A percentile compares a stretch with the other conserved stretches of the same genome.
These are phyloP conservation scores for Hypseocharis bilobata DNA, from an alignment of 441 rosid genomes.

Conservation along the genomic window DNA sequence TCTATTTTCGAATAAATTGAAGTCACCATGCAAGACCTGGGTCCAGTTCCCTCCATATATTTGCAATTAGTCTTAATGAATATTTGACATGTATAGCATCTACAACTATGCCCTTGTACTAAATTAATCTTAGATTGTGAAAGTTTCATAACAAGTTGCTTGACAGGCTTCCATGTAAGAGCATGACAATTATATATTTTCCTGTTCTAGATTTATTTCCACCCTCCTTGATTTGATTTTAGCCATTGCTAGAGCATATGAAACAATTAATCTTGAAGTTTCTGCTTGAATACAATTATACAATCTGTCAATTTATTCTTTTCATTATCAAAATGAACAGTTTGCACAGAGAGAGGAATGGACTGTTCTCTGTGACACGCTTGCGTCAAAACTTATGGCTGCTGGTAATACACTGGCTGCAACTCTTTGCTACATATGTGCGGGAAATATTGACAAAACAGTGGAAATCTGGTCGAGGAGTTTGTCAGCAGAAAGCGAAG, in stretches of 20 bases:
- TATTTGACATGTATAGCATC: neutral
- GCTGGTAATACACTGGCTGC: constrained; percentile 78
- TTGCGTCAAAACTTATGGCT: constrained; percentile 72
- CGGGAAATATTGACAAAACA: constrained; percentile 89
- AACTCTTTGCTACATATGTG: constrained; percentile 88
- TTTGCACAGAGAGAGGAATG: constrained; percentile 90
- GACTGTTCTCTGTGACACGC: constrained; percentile 68
- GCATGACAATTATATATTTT: neutral
- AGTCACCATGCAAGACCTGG: neutral
- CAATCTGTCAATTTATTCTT: neutral
- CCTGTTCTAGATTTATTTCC: neutral
- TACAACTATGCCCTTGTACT: neutral
- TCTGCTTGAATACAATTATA: neutral
- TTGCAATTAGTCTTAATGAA: neutral
- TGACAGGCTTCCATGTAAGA: neutral
- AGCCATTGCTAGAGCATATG: neutral
- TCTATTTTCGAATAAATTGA: neutral
- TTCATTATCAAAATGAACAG: constrained; percentile 35
- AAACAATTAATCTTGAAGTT: neutral
- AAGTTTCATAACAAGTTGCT: neutral
- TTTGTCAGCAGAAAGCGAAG: constrained; percentile 50
- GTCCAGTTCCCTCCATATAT: neutral
- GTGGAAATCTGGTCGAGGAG: constrained; percentile 96
- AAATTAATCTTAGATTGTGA: neutral
- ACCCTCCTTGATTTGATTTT: neutral